These are phyloP conservation scores for Neopestalotiopsis sp. DNA, from an alignment of 2,329 filamentous ascomycete species.

Conservation along the genomic window DNA sequence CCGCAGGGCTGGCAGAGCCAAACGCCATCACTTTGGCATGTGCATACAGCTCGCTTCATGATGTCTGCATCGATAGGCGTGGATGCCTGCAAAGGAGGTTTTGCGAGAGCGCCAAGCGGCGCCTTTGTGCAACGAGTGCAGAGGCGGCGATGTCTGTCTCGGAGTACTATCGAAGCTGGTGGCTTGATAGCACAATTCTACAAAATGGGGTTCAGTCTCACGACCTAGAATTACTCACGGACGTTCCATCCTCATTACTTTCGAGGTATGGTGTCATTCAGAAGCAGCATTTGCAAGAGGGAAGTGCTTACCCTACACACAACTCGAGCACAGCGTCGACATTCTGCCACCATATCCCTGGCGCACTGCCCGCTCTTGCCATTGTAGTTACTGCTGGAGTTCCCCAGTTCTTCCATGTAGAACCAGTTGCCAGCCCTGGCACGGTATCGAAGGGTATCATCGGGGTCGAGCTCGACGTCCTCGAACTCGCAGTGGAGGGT, in stretches of 20 bases:
- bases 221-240: neutral
- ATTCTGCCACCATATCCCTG: constrained; percentile 84
- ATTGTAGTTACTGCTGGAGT: constrained; percentile 53
- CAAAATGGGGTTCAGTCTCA: neutral
- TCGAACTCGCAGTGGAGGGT: constrained; percentile 86
- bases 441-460: constrained; percentile 62
- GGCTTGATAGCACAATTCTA: constrained; percentile 92
- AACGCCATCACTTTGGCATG: constrained; percentile 62
- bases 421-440: constrained; percentile 64
- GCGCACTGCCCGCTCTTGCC: constrained; percentile 82
- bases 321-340: constrained; percentile 76
- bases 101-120: constrained; percentile 65
- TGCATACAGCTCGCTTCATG: constrained; percentile 63
- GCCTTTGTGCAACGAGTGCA: constrained; percentile 77
- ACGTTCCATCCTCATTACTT: neutral
- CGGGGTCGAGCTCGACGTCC: constrained; percentile 56
- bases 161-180: constrained; percentile 70
- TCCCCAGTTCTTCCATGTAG: constrained; percentile 60
- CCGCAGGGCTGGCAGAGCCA: constrained; percentile 91
- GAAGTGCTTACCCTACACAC: constrained; percentile 76
- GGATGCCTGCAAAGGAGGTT: constrained; percentile 49
- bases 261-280: constrained; percentile 4
- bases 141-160: constrained; percentile 79
- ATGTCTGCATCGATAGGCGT: constrained; percentile 56
- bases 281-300: constrained; percentile 5